A percentile compares a stretch with the other conserved stretches of the same genome.
Evolutionary conservation across 2,329 filamentous ascomycete species (phyloP).

Genomic region (Xylaria sp.): DNA sequence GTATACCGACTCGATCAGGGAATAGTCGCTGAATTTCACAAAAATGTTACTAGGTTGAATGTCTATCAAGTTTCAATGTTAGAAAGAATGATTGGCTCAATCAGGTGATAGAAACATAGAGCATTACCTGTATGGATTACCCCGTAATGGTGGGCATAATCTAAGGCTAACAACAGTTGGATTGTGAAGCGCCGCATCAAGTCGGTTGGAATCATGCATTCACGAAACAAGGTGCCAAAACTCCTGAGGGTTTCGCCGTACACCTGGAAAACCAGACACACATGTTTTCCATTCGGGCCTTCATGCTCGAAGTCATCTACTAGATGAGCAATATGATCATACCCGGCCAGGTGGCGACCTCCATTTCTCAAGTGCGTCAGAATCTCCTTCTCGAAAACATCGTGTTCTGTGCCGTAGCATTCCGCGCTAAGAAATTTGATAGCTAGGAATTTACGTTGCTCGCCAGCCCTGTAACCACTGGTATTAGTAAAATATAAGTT

Average conservation of each 20-base stretch:
- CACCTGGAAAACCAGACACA: neutral
- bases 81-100: neutral
- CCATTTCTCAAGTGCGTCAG: constrained; percentile 31
- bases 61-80: constrained; percentile 26
- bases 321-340: constrained; percentile 39
- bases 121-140: constrained; percentile 21
- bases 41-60: constrained; percentile 43
- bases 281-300: constrained; percentile 41
- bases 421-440: constrained; percentile 35
- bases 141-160: constrained; percentile 40
- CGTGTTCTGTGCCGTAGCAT: constrained; percentile 30
- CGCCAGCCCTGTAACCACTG: neutral
- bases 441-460: constrained; percentile 20
- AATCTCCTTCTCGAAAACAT: constrained; percentile 39
- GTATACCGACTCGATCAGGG: constrained; percentile 36
- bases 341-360: constrained; percentile 26
- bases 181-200: constrained; percentile 40
- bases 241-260: constrained; percentile 34
- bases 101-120: too few species aligned
- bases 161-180: constrained; percentile 42
- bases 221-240: constrained; percentile 28
- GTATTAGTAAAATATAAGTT: neutral
- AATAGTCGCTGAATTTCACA: constrained; percentile 37
- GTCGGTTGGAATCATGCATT: constrained; percentile 36
- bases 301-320: constrained; percentile 41